phyloP scores from a whole-genome alignment of 2,329 filamentous ascomycete species.

The Fusarium coffeatum region DNA sequence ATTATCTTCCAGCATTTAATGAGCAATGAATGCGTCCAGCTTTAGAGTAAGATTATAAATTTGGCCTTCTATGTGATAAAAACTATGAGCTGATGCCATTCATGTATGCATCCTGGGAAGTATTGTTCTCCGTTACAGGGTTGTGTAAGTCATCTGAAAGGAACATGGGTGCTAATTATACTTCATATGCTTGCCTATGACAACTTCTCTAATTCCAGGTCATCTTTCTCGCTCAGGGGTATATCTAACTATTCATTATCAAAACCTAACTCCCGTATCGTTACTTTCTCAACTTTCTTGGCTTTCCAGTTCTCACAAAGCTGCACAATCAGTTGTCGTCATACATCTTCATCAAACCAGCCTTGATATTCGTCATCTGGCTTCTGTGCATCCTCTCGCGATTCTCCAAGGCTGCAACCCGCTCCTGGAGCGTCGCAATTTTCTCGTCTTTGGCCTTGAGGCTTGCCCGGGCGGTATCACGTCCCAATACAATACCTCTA shows the following conservation, averaged over 20 bases:
- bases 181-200: not conserved
- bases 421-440: constrained; percentile 53
- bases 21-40: not conserved
- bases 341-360: constrained; percentile 53
- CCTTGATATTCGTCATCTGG: constrained; percentile 54
- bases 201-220: not conserved
- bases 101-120: not conserved
- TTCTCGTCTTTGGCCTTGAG: constrained; percentile 70
- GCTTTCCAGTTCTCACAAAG: not conserved
- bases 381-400: constrained; percentile 48
- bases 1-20: not conserved
- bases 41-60: not conserved
- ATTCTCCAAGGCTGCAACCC: constrained; percentile 56
- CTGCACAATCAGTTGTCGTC: constrained; percentile 46
- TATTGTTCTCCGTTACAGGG: not conserved
- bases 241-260: constrained; percentile 21
- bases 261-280: not conserved
- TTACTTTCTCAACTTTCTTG: not conserved
- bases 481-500: constrained; percentile 71
- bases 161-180: not conserved
- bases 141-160: not conserved
- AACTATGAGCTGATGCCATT: not conserved
- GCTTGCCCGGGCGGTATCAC: constrained; percentile 73
- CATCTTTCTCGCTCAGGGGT: constrained; percentile 20
- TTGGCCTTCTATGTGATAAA: not conserved